Base-by-base conservation (phyloP, 2,329 filamentous ascomycete genomes). In the Davidsoniella australis region DNA sequence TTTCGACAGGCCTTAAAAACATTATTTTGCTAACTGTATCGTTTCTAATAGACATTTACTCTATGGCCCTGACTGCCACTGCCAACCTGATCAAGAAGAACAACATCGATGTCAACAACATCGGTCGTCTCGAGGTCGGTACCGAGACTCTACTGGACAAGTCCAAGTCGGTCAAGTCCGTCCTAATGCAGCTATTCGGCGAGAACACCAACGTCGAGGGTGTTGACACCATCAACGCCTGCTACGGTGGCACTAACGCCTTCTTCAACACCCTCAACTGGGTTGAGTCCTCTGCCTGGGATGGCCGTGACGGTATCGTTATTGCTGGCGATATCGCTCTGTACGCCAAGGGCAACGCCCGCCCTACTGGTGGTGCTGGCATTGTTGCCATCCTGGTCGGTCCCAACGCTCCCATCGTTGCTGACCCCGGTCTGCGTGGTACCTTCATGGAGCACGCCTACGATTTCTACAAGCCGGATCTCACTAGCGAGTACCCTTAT, bases 381-480 rank as follows among this genome's bases (percentile, higher is more conserved):
- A 80, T 75, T 55, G 81, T 89, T 53, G 84, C 84, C 60, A 73
- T 89, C 71, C 70, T 89, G 57, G 73, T 89, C 58, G 84, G 84
- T 50, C 83, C 84, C 52, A 70, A 88, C 61, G 84, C 84, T 47
- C 83, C 83, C 50, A 68, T 89, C 55, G 82, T 80, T 54, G 70
- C 82, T 56, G 84, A 89, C 68, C 77, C 84, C 47, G 85, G 85
- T 62, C 76, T 87, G 61, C 80, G 84, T 60, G 84, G 81, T 62
- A 80, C 72, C 59, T 86, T 85, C 71, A 81, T 88, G 78, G 73
- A 80, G 64, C 84, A 89, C 68, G 80, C 80, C 58, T 91, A 89
- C 66, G 84, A 89, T 66, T 89, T 89, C 65, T 89, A 86, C 78
- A 89, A 89, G 78, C 83, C 84, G 60, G 84, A 89, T 66, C 71